Percentiles rank a stretch among this genome's conserved stretches.
Evolutionary conservation across 1,139 yeast species (phyloP).

Genomic region (Pichia terricola): DNA sequence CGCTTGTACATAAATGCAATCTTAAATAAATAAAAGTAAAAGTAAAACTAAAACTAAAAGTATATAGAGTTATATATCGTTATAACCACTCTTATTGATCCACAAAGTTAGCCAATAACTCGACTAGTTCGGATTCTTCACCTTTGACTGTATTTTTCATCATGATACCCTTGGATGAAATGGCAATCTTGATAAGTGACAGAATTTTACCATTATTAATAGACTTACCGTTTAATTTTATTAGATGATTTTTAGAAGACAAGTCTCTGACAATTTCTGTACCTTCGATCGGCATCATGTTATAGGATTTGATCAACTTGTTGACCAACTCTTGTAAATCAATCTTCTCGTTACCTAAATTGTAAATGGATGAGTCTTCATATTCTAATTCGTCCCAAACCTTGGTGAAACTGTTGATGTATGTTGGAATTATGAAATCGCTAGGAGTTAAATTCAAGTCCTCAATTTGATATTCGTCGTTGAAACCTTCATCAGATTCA

Average conservation of each 20-base stretch:
- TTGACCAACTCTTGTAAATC: constrained; percentile 43
- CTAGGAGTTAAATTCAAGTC: constrained; percentile 70
- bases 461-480: constrained; percentile 89
- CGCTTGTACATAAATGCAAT: not conserved
- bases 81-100: constrained; percentile 11
- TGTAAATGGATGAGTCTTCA: constrained; percentile 54
- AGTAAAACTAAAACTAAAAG: not conserved
- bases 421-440: constrained; percentile 73
- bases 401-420: constrained; percentile 66
- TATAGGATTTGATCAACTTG: constrained; percentile 32
- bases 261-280: constrained; percentile 51
- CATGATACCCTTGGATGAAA: constrained; percentile 63
- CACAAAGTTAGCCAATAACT: constrained; percentile 37
- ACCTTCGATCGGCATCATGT: constrained; percentile 73
- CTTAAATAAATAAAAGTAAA: not conserved
- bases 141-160: constrained; percentile 68
- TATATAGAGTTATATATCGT: not conserved
- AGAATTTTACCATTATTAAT: constrained; percentile 66
- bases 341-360: constrained; percentile 32
- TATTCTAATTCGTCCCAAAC: constrained; percentile 64
- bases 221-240: constrained; percentile 80
- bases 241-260: constrained; percentile 41
- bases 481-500: constrained; percentile 63
- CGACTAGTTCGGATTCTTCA: constrained; percentile 43
- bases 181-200: constrained; percentile 61